Percentiles rank a stretch among this genome's conserved stretches.
Conservation (phyloP, 495 filamentous ascomycete genomes). For the Penicillium steckii region DNA sequence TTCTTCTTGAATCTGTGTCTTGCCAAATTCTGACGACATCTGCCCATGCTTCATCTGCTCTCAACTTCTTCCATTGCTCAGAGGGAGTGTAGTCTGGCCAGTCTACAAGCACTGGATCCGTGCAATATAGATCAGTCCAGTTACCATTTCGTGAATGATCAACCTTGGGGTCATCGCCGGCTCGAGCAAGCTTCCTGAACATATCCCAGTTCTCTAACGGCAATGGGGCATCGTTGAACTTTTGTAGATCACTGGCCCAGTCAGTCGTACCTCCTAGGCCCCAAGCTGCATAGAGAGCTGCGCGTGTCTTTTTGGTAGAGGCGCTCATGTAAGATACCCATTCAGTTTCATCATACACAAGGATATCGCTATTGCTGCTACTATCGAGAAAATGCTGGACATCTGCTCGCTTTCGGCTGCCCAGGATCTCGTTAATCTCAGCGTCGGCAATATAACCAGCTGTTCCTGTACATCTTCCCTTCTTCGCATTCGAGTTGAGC, state of each 20-base stretch:
- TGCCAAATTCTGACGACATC: too few species aligned
- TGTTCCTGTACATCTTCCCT: slow-evolving; percentile 21
- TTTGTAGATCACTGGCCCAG: slow-evolving; percentile 40
- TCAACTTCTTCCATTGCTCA: too few species aligned
- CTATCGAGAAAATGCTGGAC: slow-evolving; percentile 1
- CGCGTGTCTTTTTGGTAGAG: slow-evolving; percentile 18
- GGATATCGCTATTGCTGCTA: slow-evolving; percentile 30
- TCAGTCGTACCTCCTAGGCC: slow-evolving; percentile 37
- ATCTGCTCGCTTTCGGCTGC: not conserved
- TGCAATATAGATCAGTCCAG: too few species aligned
- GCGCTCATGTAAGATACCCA: slow-evolving; percentile 45
- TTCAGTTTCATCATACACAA: slow-evolving; percentile 41
- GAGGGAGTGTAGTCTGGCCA: too few species aligned
- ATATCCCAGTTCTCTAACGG: too few species aligned
- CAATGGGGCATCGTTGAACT: too few species aligned
- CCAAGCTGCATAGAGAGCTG: slow-evolving; percentile 17
- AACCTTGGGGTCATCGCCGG: too few species aligned
- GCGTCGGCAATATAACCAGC: slow-evolving; percentile 28
- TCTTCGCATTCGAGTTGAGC: not conserved
- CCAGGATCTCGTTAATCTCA: slow-evolving; percentile 8
- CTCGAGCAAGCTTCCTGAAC: too few species aligned
- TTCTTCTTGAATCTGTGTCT: too few species aligned
- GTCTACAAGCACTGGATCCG: too few species aligned
- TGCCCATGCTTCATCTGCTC: too few species aligned
- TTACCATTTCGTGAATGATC: too few species aligned